Evolutionary conservation across 805 yeast species (phyloP), one percentile per base, ranked within the genome.

Genomic region (Wickerhamiella alocasiicola): DNA sequence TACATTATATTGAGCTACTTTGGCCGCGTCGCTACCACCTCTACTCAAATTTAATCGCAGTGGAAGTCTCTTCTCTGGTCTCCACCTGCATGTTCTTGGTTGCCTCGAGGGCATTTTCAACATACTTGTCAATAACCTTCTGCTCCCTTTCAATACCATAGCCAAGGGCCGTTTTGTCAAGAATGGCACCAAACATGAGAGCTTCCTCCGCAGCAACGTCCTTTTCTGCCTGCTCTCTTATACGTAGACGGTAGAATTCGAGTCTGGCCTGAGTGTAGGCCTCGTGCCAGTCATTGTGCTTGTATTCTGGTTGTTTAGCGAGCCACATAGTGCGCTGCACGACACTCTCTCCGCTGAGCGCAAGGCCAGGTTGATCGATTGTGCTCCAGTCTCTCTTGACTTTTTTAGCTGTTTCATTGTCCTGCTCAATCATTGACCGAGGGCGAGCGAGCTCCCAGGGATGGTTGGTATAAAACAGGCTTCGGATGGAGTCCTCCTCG

Each of bases 381-480:
- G 67, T 67, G 35, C 78, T 68, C 97, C 98, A 91, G 59, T 91
- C 84, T 44, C 67, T 66, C 6, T 57, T 54, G 2, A 51, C 44
- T 9, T 21, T 23, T 13, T 11, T 29, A 30, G 59, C 52, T 34
- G 80, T 83, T 32, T 69, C 65, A 6, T 81, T 82, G 27, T 69
- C 67, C 52, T 76, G 81, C 59, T 91, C 98, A 34, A 85, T 69
- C 49, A 91, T 62, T 21, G 74, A 68, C 56, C 81, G 82, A 11
- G 97, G 95, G 50, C 94, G 72, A 1, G 97, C 83, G 41, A 87
- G 66, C 62, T 91, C 98, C 98, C 98, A 91, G 5, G 98, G 98
- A 61, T 91, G 98, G 57, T 87, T 95, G 44, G 76, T 75, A 60
- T 78, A 88, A 55, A 91, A 91, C 18, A 81, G 66, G 35, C 72